Evolutionary conservation across 2,329 filamentous ascomycete genomes (phyloP), one percentile per base, ranked within the genome.

Genomic region (Ophiostoma angusticollis): DNA sequence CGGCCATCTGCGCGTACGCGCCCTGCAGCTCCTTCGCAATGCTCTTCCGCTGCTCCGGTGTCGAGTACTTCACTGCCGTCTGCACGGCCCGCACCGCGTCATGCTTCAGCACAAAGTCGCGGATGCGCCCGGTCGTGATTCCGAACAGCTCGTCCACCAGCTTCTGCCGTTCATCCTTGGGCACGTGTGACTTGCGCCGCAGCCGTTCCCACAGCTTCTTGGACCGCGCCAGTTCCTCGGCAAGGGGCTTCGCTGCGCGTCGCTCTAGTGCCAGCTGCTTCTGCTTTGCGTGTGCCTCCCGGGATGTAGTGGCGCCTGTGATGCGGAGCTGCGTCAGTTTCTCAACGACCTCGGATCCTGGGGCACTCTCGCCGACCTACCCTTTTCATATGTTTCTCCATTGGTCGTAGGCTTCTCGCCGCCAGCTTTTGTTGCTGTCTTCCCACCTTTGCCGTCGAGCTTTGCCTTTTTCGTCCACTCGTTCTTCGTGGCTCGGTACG

Each of bases 181-280:
- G 82, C 2, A 98, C 85, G 52, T 95, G 85, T 3, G 87, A 94
- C 64, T 96, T 96, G 51, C 84, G 72, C 48, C 91, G 80, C 55
- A 98, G 64, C 45, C 83, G 76, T 65, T 98, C 91, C 93, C 91
- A 98, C 38, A 98, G 73, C 65, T 95, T 93, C 70, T 98, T 98
- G 39, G 84, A 83, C 45, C 86, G 79, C 46, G 80, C 74, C 48
- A 96, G 78, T 54, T 83, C 76, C 57, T 96, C 87, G 54, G 89
- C 86, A 49, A 96, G 79, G 18, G 91, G 91, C 63, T 95, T 96
- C 31, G 83, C 80, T 27, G 84, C 80, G 67, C 87, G 95, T 50
- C 93, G 84, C 57, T 96, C 89, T 54, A 78, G 80, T 18, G 78
- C 80, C 36, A 95, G 68, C 46, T 80, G 80, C 61, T 89, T 94